phyloP scores from a whole-genome alignment of 257 asterid genomes.

The Lycium barbarum region DNA sequence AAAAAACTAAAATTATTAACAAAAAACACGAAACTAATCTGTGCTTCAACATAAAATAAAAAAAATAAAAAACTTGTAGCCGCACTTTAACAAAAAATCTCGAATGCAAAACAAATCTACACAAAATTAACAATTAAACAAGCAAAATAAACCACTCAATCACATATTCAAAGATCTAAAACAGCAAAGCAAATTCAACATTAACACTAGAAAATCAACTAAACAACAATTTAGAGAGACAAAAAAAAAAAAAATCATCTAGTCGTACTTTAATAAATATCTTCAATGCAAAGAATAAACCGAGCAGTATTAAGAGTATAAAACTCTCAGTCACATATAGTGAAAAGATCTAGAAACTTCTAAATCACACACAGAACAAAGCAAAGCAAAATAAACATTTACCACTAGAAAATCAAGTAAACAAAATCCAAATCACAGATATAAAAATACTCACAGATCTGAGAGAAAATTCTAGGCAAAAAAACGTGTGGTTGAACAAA shows the following conservation, averaged over 20 bases:
- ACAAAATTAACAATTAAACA: not conserved
- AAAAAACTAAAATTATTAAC: not conserved
- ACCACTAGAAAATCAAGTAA: not conserved
- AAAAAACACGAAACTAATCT: not conserved
- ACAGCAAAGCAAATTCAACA: slow-evolving; percentile 1
- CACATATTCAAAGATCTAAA: slow-evolving; percentile 23
- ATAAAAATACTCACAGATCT: slow-evolving; percentile 41
- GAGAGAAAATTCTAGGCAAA: slow-evolving; percentile 38
- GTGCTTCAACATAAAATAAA: not conserved
- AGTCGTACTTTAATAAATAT: too few species aligned
- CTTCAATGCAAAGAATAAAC: too few species aligned
- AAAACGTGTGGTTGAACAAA: not conserved
- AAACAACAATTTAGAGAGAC: too few species aligned
- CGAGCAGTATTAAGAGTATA: too few species aligned
- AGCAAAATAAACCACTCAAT: not conserved
- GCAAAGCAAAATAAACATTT: not conserved
- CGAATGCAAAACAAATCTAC: slow-evolving; percentile 18
- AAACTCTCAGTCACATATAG: not conserved
- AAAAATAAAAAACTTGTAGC: not conserved
- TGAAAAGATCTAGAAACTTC: not conserved
- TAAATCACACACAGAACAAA: too few species aligned
- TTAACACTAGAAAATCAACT: not conserved
- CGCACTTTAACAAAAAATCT: not conserved
- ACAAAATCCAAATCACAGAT: not conserved
- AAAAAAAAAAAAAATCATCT: too few species aligned